Conservation (phyloP, 2,329 filamentous ascomycete species). For the Penicillium aurantiogriseum region DNA sequence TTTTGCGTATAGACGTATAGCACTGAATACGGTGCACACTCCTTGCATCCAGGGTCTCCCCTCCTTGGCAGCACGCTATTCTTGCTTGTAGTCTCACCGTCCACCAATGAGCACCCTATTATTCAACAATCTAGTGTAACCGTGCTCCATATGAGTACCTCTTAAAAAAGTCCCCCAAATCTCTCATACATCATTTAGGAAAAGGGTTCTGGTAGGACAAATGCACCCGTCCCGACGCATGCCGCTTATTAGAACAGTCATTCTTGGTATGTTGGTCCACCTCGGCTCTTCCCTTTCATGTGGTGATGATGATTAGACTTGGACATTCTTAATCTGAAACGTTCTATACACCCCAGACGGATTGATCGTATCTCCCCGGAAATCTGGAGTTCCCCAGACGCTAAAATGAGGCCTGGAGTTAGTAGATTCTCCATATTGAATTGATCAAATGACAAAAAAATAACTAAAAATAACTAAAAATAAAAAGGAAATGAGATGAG, state of each 20-base stretch:
- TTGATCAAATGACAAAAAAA: background rate
- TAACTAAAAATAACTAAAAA: background rate
- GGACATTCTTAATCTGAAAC: background rate
- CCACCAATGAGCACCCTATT: background rate
- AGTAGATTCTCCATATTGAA: background rate
- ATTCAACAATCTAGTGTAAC: background rate
- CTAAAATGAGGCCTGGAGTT: background rate
- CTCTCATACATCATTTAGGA: background rate
- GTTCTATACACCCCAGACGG: background rate
- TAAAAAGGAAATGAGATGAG: background rate
- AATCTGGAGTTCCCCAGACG: slow-evolving; percentile 4
- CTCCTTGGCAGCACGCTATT: slow-evolving; percentile 1
- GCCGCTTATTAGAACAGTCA: background rate
- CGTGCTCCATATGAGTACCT: background rate
- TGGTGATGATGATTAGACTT: background rate
- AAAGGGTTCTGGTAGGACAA: background rate
- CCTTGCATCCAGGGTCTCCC: background rate
- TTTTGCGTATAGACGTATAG: background rate
- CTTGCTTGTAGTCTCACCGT: background rate
- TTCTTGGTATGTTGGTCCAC: background rate
- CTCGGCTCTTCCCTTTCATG: slow-evolving; percentile 6
- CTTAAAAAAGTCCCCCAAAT: background rate
- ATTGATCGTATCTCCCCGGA: background rate
- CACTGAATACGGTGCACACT: background rate
- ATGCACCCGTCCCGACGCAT: background rate